Conservation (phyloP, 2,329 filamentous ascomycete genomes). For the Aspergillus brasiliensis region DNA sequence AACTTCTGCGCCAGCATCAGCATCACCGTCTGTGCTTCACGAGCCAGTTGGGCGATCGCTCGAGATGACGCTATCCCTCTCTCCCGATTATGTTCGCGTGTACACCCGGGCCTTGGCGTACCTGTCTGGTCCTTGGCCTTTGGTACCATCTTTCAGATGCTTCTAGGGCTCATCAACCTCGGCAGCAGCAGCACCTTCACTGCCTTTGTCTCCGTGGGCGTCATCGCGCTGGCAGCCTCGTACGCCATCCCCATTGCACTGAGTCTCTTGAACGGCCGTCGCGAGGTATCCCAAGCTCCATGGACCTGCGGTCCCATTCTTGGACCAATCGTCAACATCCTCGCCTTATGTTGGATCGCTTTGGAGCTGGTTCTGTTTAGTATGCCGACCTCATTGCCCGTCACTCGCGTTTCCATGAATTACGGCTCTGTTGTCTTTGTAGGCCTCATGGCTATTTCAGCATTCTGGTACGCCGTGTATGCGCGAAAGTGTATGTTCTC, state of each 20-base stretch:
- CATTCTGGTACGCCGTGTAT: conserved; percentile 54
- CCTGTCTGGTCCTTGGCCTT: conserved; percentile 48
- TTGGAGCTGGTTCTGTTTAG: conserved; percentile 59
- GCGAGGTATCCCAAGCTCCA: conserved; percentile 51
- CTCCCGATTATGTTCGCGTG: conserved; percentile 38
- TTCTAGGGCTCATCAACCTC: conserved; percentile 54
- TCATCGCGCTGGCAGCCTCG: conserved; percentile 58
- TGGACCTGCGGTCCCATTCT: conserved; percentile 52
- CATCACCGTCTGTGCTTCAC: conserved; percentile 55
- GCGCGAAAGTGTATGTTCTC: conserved; percentile 52
- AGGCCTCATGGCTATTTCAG: conserved; percentile 55
- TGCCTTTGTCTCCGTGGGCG: conserved; percentile 57
- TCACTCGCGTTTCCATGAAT: conserved; percentile 57
- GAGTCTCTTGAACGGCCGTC: conserved; percentile 50
- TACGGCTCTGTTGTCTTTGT: conserved; percentile 62
- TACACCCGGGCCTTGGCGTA: conserved; percentile 39
- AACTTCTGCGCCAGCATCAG: conserved; percentile 58
- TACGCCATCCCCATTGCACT: conserved; percentile 60
- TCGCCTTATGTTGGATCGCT: conserved; percentile 54
- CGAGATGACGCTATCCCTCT: conserved; percentile 49
- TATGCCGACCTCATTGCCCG: conserved; percentile 56
- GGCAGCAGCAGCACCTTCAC: conserved; percentile 52
- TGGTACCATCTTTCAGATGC: conserved; percentile 50
- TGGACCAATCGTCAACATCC: conserved; percentile 49
- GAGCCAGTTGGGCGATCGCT: conserved; percentile 51